phyloP scores from a whole-genome alignment of 2,329 filamentous ascomycete species.

The Penicillium sp. region DNA sequence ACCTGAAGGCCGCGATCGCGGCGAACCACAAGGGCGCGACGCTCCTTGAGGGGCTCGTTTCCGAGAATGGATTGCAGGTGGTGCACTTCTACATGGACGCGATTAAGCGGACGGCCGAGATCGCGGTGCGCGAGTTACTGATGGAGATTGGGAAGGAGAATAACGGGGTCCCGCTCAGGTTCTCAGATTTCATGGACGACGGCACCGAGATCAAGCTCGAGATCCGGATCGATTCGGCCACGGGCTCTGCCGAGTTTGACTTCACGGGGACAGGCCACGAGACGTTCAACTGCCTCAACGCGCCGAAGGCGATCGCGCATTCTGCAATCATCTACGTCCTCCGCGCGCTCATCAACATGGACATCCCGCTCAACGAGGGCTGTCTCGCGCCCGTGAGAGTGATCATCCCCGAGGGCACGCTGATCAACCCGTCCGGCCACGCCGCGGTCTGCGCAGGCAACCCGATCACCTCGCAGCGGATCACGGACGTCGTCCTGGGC shows the following conservation, averaged over 20 bases:
- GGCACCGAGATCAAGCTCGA: constrained; percentile 77
- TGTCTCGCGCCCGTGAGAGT: constrained; percentile 79
- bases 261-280: constrained; percentile 79
- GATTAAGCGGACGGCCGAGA: constrained; percentile 81
- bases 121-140: constrained; percentile 73
- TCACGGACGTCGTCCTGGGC: constrained; percentile 82
- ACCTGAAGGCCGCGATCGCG: constrained; percentile 84
- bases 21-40: constrained; percentile 86
- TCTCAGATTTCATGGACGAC: constrained; percentile 86
- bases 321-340: constrained; percentile 86
- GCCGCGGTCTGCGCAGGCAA: constrained; percentile 85
- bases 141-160: constrained; percentile 73
- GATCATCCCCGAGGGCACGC: constrained; percentile 68
- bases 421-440: constrained; percentile 75
- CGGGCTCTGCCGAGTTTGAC: constrained; percentile 78
- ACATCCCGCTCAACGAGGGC: constrained; percentile 86
- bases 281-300: constrained; percentile 80
- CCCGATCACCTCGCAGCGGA: constrained; percentile 76
- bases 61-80: constrained; percentile 76
- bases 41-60: constrained; percentile 73
- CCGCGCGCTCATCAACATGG: constrained; percentile 76
- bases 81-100: constrained; percentile 84
- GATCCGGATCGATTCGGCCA: constrained; percentile 73
- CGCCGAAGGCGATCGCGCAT: constrained; percentile 80
- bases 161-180: constrained; percentile 70